Base-by-base conservation (phyloP, 495 filamentous ascomycete genomes). In the Talaromyces borbonicus region DNA sequence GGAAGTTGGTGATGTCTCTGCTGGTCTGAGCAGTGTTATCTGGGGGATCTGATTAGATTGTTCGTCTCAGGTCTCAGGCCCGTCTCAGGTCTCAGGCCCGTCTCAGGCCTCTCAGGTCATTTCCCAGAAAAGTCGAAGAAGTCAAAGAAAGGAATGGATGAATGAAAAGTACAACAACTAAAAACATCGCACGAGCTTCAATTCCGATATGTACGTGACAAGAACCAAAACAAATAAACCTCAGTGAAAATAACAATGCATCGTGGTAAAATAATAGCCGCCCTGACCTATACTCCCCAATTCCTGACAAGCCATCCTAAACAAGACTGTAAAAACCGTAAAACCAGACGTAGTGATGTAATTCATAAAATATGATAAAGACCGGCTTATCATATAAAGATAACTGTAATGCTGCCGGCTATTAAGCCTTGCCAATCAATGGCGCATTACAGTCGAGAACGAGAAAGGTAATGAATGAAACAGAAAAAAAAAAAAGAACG, bases 11-110 rank as follows among this genome's bases (percentile, higher is more conserved):
- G 52, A 56, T 46, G 38, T 41, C 19, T 11, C 60, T 2, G 51
- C 58, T 12, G 66, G 68, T 0, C 46, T 82, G 43, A 82, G 73
- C 38, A 72, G 73, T 55, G 73, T 79, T 14, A 66, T 83, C 47
- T 85, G 80, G 69, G n/a, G 70, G 38, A 15, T 41, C n/a, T 41
- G 22, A 41, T 26, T 41, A 26, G 12, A 2, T n/a, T 26, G 27
- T 30, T 7, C 12, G 27, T 30, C 12, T 30, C 12, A 30, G 27
- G n/a, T n/a, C n/a, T n/a, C n/a, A n/a, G n/a, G n/a, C n/a, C n/a
- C n/a, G n/a, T n/a, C n/a, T n/a, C n/a, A n/a, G n/a, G n/a, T n/a
- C n/a, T n/a, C n/a, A n/a, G n/a, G n/a, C n/a, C n/a, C n/a, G n/a
- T n/a, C n/a, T n/a, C n/a, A n/a, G n/a, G n/a, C n/a, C n/a, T n/a